Percentiles rank a stretch among this genome's conserved stretches.
phyloP scores from a whole-genome alignment of 805 yeast species.

The Barnettozyma vustinii region DNA sequence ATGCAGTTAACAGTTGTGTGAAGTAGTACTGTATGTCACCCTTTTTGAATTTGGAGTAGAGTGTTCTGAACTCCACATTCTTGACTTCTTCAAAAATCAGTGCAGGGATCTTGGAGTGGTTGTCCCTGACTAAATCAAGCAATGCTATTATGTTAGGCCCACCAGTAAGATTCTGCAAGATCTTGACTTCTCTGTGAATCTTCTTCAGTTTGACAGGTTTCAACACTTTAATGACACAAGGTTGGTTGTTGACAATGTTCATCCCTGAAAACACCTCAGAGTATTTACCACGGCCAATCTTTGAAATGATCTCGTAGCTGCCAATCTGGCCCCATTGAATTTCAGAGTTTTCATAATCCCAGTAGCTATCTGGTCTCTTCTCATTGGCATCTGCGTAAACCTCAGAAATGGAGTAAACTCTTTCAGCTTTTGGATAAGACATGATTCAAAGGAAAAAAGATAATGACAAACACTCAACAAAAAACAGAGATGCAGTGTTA shows the following conservation, averaged over 20 bases:
- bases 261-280: slow-evolving; percentile 92
- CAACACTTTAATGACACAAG: slow-evolving; percentile 81
- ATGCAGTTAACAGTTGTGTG: slow-evolving; percentile 72
- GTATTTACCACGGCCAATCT: slow-evolving; percentile 91
- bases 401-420: slow-evolving; percentile 42
- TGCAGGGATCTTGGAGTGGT: slow-evolving; percentile 78
- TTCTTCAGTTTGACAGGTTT: slow-evolving; percentile 93
- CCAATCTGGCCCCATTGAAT: slow-evolving; percentile 57
- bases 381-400: slow-evolving; percentile 76
- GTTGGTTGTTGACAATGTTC: slow-evolving; percentile 54
- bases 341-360: slow-evolving; percentile 75
- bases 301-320: slow-evolving; percentile 70
- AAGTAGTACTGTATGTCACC: slow-evolving; percentile 78
- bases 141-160: slow-evolving; percentile 79
- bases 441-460: slow-evolving; percentile 4
- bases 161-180: slow-evolving; percentile 75
- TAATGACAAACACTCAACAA: background rate
- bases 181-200: slow-evolving; percentile 84
- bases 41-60: slow-evolving; percentile 74
- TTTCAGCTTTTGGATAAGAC: slow-evolving; percentile 24
- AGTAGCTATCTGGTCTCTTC: slow-evolving; percentile 63
- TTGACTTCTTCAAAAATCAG: slow-evolving; percentile 79
- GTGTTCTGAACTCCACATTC: slow-evolving; percentile 74
- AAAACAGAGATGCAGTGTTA: background rate
- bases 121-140: slow-evolving; percentile 77